These are phyloP conservation scores for Sarocladium strictum DNA, from an alignment of 2,329 filamentous ascomycete genomes.

Conservation along the genomic window DNA sequence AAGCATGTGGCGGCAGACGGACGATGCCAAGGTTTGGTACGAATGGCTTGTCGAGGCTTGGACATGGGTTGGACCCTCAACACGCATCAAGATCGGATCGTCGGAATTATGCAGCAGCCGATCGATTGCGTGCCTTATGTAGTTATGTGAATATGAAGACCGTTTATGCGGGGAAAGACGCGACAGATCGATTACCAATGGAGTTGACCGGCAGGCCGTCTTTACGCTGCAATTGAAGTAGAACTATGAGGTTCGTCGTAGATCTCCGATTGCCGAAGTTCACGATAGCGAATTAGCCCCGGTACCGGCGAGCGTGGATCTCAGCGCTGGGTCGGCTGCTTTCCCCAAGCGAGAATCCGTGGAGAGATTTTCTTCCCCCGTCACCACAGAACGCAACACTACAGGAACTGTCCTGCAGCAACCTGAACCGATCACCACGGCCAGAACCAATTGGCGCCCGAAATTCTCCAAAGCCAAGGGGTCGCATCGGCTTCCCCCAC, in stretches of 20 bases:
- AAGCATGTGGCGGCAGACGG: conserved; percentile 93
- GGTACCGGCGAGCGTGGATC: conserved; percentile 8
- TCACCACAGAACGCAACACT: neutral
- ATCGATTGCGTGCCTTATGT: conserved; percentile 68
- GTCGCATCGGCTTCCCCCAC: neutral
- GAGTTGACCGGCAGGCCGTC: neutral
- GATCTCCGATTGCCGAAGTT: conserved; percentile 3
- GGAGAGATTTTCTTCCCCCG: neutral
- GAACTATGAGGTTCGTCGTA: neutral
- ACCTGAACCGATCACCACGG: neutral
- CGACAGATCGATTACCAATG: too few species aligned
- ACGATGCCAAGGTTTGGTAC: conserved; percentile 96
- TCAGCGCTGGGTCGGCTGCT: neutral
- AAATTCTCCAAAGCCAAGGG: neutral
- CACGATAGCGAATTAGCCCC: neutral
- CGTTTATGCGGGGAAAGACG: too few species aligned
- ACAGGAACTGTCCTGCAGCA: neutral
- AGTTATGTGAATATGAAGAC: conserved; percentile 13
- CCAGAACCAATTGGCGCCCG: neutral
- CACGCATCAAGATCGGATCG: conserved; percentile 58
- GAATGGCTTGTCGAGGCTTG: conserved; percentile 94
- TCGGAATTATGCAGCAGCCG: conserved; percentile 65
- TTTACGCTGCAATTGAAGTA: neutral
- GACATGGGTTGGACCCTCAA: conserved; percentile 53
- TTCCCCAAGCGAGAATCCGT: neutral